Evolutionary conservation across 352 stramenopile species (phyloP).

Genomic region (Globisporangium orthogonon): DNA sequence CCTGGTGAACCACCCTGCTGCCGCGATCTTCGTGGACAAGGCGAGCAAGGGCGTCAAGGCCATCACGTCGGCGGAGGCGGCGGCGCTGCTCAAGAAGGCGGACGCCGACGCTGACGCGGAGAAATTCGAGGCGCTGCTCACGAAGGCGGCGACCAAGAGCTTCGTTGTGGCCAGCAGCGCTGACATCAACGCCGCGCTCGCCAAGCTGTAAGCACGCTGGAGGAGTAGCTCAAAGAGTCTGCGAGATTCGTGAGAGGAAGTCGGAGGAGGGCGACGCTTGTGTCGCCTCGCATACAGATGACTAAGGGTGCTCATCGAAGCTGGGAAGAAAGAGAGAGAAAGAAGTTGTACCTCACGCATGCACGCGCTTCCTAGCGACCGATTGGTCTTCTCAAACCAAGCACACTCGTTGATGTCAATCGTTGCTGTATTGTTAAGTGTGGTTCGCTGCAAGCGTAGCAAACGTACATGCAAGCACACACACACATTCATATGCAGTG

Average conservation of each 20-base stretch:
- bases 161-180: constrained; percentile 59
- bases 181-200: constrained; percentile 47
- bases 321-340: background rate
- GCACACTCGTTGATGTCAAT: too few relatives aligned
- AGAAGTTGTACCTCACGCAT: background rate
- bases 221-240: background rate
- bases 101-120: constrained; percentile 41
- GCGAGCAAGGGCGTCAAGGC: constrained; percentile 48
- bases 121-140: constrained; percentile 62
- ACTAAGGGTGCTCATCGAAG: background rate
- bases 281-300: too few relatives aligned
- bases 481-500: too few relatives aligned
- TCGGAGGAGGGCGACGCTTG: too few relatives aligned
- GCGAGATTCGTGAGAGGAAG: background rate
- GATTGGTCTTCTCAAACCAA: too few relatives aligned
- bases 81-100: constrained; percentile 36
- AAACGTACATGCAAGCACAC: too few relatives aligned
- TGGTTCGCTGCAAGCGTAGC: too few relatives aligned
- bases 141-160: constrained; percentile 54
- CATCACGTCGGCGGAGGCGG: constrained; percentile 48
- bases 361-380: background rate
- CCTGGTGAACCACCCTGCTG: constrained; percentile 55
- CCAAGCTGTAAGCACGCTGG: constrained; percentile 46
- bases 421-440: too few relatives aligned
- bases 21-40: constrained; percentile 63